Evolutionary conservation across 148 eudicot genomes (phyloP), one percentile per base, ranked within the genome.

Genomic region (Polygonum aviculare): DNA sequence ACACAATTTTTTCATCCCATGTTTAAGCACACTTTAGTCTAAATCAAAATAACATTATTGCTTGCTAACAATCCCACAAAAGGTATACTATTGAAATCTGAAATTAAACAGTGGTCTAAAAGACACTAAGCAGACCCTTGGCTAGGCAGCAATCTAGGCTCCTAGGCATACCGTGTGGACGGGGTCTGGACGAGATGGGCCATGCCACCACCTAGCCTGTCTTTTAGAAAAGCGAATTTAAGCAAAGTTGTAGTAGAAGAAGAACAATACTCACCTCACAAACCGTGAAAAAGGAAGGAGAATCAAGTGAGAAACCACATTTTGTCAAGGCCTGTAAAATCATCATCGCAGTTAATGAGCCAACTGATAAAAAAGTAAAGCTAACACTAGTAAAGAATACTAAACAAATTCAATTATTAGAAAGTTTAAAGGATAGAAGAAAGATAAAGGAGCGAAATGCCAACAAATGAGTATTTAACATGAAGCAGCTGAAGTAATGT

Each of bases 231-330:
- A 44, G 6, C 26, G 5, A 62, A 33, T 18, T 26, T 62, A 62
- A 9, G 31, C 41, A 67, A 67, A 38, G 21, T 11, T 16, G 72
- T 12, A 44, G 35, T 5, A 45, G 51, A 7, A 72, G 75, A 45
- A 41, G 74, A 39, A 71, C 49, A 72, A 72, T 41, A 44, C 10
- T 72, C 38, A 72, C 75, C 75, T 72, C 75, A n/a, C 75, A 72
- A 26, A 72, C 54, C 3, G 75, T 72, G 75, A 19, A 72, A 72
- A 72, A 48, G 6, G 75, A 44, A 72, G 75, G 75, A 45, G 52
- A 41, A 44, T 72, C 75, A 44, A 72, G 75, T 47, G 75, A 41
- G 75, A 72, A 72, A 41, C 75, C 75, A 72, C 33, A 48, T 72
- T 72, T 72, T 35, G 19, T 48, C 75, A 72, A 31, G 21, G 75